Percentiles rank a stretch among this genome's conserved stretches.
phyloP scores from a whole-genome alignment of 352 stramenopile species.

The Phytophthora fragariaefolia region DNA sequence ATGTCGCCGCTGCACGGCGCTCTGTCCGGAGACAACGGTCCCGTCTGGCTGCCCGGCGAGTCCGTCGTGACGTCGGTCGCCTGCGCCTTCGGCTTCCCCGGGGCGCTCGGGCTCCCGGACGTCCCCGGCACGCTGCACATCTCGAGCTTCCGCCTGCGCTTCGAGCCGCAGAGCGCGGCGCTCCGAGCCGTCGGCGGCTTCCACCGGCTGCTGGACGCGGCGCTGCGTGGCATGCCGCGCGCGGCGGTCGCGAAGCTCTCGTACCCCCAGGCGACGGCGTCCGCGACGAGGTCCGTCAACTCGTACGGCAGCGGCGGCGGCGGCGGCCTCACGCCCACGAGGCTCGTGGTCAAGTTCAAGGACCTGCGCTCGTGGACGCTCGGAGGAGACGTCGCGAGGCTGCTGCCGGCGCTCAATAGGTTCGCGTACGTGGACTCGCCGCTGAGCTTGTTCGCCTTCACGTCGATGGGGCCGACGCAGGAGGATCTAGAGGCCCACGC shows the following conservation, averaged over 20 bases:
- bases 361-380: slow-evolving; percentile 77
- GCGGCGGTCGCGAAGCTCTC: slow-evolving; percentile 68
- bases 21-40: slow-evolving; percentile 12
- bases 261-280: slow-evolving; percentile 62
- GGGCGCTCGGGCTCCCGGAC: slow-evolving; percentile 43
- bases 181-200: slow-evolving; percentile 51
- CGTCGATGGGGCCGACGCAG: slow-evolving; percentile 21
- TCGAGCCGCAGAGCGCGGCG: slow-evolving; percentile 63
- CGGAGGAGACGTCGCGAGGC: slow-evolving; percentile 58
- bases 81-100: slow-evolving; percentile 68
- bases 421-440: slow-evolving; percentile 78
- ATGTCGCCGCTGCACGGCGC: slow-evolving; percentile 19
- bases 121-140: slow-evolving; percentile 69
- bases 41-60: slow-evolving; percentile 49
- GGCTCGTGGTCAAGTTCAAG: slow-evolving; percentile 85
- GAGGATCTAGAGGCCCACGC: slow-evolving; percentile 57
- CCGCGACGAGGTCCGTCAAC: slow-evolving; percentile 39
- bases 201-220: slow-evolving; percentile 67
- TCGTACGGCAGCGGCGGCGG: slow-evolving; percentile 18
- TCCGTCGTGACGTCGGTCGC: slow-evolving; percentile 41
- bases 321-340: slow-evolving; percentile 39
- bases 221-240: slow-evolving; percentile 66
- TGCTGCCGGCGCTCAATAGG: slow-evolving; percentile 78
- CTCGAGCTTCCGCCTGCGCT: slow-evolving; percentile 74
- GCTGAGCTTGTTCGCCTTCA: slow-evolving; percentile 77